Percentiles rank a stretch among this genome's conserved stretches.
Evolutionary conservation across 805 yeast genomes (phyloP).

Genomic region (Phaffomyces antillensis): DNA sequence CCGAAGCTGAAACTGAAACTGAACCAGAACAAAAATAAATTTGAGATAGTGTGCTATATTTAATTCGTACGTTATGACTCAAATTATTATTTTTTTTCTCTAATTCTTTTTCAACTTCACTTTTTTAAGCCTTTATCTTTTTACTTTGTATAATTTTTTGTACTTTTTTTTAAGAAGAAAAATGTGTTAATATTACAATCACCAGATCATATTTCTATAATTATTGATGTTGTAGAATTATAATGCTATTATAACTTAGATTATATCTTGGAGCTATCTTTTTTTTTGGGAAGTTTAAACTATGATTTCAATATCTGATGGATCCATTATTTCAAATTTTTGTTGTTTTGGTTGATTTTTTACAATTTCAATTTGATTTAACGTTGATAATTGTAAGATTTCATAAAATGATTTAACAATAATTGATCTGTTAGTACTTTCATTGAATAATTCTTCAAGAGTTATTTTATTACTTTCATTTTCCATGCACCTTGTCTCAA

Average conservation of each 20-base stretch:
- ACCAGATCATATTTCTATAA: no score
- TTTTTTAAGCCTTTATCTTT: not conserved
- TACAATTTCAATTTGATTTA: conserved; percentile 11
- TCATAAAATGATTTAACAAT: conserved; percentile 23
- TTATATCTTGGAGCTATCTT: not conserved
- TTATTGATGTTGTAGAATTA: no score
- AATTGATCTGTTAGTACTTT: conserved; percentile 7
- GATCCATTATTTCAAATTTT: conserved; percentile 6
- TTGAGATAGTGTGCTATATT: conserved; percentile 1
- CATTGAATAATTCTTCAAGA: conserved; percentile 14
- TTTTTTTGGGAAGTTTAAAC: not conserved
- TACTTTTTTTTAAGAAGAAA: not conserved
- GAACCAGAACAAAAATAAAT: conserved; percentile 20
- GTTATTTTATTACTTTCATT: conserved; percentile 2
- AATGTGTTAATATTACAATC: no score
- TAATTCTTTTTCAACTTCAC: not conserved
- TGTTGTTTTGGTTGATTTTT: not conserved
- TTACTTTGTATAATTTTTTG: not conserved
- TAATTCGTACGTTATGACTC: not conserved
- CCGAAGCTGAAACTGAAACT: conserved; percentile 35
- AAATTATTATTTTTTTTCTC: not conserved
- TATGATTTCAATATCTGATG: conserved; percentile 8
- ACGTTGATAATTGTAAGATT: conserved; percentile 20
- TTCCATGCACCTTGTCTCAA: conserved; percentile 15
- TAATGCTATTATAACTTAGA: no score